Evolutionary conservation across 108 stramenopile genomes (phyloP).

Genomic region (Fragilaria crotonensis): DNA sequence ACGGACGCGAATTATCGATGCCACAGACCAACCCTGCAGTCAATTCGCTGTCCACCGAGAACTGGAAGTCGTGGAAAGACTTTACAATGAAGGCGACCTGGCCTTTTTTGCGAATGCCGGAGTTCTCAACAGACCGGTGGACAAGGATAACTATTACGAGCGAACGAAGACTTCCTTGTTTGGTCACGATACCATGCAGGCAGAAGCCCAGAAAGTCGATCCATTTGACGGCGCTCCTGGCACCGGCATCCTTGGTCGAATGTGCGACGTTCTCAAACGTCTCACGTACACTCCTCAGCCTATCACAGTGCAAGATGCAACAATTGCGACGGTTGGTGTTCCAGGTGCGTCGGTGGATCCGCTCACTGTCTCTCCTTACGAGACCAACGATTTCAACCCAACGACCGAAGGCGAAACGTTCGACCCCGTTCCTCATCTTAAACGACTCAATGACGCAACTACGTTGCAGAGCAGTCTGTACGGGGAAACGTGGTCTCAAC

Average conservation of each 20-base stretch:
- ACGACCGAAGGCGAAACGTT: slow-evolving; percentile 8
- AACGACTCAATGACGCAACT: slow-evolving; percentile 30
- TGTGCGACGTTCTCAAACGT: slow-evolving; percentile 23
- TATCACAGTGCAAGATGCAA: no score
- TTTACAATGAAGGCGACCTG: slow-evolving; percentile 18
- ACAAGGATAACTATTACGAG: slow-evolving; percentile 5
- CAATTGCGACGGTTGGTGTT: no score
- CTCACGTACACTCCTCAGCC: no score
- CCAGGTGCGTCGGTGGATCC: neutral
- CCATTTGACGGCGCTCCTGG: slow-evolving; percentile 24
- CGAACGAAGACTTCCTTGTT: slow-evolving; percentile 11
- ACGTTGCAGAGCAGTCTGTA: slow-evolving; percentile 25
- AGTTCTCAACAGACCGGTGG: slow-evolving; percentile 11
- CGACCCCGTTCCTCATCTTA: no score
- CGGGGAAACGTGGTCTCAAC: slow-evolving; percentile 39
- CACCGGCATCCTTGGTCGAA: slow-evolving; percentile 35
- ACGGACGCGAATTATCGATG: neutral
- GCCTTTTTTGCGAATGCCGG: slow-evolving; percentile 20
- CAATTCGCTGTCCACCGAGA: slow-evolving; percentile 5
- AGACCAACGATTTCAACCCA: neutral
- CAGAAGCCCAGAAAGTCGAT: slow-evolving; percentile 23
- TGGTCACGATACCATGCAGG: slow-evolving; percentile 38
- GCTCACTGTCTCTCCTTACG: neutral
- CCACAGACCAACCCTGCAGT: neutral
- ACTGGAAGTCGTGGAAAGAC: neutral